phyloP scores from a whole-genome alignment of 2,329 filamentous ascomycete species.

The Emericellopsis cladophorae region DNA sequence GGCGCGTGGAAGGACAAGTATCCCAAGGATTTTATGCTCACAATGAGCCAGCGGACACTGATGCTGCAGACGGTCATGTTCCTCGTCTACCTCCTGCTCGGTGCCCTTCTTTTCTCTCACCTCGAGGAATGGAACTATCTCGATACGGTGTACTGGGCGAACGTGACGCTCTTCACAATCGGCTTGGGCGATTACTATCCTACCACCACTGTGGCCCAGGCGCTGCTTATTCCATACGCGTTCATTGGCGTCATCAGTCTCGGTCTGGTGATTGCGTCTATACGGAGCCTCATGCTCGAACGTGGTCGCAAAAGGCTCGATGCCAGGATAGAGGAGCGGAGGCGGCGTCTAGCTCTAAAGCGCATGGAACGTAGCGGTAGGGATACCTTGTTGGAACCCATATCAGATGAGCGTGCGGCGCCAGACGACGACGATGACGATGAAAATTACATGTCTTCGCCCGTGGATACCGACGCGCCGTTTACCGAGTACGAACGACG shows the following conservation, averaged over 20 bases:
- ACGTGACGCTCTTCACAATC: constrained; percentile 56
- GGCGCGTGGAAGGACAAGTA: constrained; percentile 63
- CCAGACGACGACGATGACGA: neutral
- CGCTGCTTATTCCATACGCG: constrained; percentile 71
- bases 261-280: constrained; percentile 71
- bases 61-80: constrained; percentile 86
- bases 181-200: constrained; percentile 46
- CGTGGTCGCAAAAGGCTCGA: constrained; percentile 40
- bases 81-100: constrained; percentile 67
- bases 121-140: constrained; percentile 67
- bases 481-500: constrained; percentile 43
- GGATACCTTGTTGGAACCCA: constrained; percentile 35
- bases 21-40: constrained; percentile 64
- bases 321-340: constrained; percentile 47
- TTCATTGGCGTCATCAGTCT: constrained; percentile 75
- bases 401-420: constrained; percentile 13
- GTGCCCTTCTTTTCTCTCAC: constrained; percentile 60
- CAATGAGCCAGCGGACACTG: constrained; percentile 69
- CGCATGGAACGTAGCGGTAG: constrained; percentile 30
- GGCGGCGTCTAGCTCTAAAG: constrained; percentile 34
- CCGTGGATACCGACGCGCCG: constrained; percentile 1
- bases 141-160: constrained; percentile 69
- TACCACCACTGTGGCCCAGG: constrained; percentile 43
- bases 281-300: constrained; percentile 53
- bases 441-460: neutral